Evolutionary conservation across 2,329 filamentous ascomycete species (phyloP), one percentile per base, ranked within the genome.

Genomic region (Neonectria coccinea): DNA sequence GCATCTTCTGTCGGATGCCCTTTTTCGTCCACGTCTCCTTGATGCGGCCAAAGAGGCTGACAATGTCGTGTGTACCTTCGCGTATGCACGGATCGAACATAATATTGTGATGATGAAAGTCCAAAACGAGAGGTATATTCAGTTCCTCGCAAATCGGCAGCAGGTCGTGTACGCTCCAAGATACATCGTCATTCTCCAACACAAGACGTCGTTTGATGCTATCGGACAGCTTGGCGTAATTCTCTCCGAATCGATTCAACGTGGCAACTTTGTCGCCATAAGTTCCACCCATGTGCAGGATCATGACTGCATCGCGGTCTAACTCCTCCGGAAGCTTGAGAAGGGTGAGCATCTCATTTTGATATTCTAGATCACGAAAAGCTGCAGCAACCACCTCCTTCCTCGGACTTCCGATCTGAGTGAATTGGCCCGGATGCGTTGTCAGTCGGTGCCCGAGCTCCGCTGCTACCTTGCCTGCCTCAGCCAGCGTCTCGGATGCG

Each of bases 71-170:
- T 0, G 94, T 97, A 1, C 94, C 94, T 79, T 97, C 94, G 2
- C 94, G 89, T 2, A 97, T 80, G 6, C 83, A 83, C 0, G 85
- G 74, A 75, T 97, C 92, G 73, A 97, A 97, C 9, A 97, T 81
- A 70, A 98, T 97, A 77, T 97, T 97, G 83, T 98, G 93, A 72
- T 98, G 95, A 75, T 98, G 95, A 71, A 88, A 98, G 77, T 98
- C 95, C 11, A 98, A 88, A 1, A 97, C 94, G 0, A 97, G 80
- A 0, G 95, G 95, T 42, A 98, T 97, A 75, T 95, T 92, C n/a
- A 97, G 83, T 78, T 97, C 94, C 77, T 98, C 92, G 75, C 95
- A 98, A 0, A 97, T 83, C 0, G 95, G 94, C 0, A 98, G 83
- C 6, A 98, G 81, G 73, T 98, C 94, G 72, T 97, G 94, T 0